A percentile compares a stretch with the other conserved stretches of the same genome.
Evolutionary conservation across 306 rosid genomes (phyloP).

Genomic region (Gastrolobium bilobum): DNA sequence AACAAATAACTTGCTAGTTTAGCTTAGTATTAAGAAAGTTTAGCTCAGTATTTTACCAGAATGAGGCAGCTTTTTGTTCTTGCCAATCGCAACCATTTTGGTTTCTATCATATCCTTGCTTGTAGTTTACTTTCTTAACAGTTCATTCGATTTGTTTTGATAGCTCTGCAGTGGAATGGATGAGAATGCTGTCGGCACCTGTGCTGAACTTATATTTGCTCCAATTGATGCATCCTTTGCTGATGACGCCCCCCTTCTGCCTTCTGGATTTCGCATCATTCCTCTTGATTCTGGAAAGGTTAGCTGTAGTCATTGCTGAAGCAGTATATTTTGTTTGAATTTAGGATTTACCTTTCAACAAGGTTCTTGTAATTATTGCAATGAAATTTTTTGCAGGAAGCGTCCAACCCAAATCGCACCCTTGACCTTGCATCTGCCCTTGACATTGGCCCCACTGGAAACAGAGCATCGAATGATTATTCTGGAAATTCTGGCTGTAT

Average conservation of each 20-base stretch:
- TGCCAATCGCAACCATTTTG: background rate
- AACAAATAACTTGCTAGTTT: background rate
- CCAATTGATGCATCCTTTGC: slow-evolving; percentile 99
- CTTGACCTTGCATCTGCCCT: slow-evolving; percentile 99
- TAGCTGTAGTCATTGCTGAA: slow-evolving; percentile 36
- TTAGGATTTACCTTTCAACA: background rate
- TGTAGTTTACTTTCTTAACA: background rate
- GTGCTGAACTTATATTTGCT: slow-evolving; percentile 98
- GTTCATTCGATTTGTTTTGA: slow-evolving; percentile 49
- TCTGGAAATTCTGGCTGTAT: slow-evolving; percentile 75
- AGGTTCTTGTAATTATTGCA: slow-evolving; percentile 3
- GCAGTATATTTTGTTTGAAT: slow-evolving; percentile 10
- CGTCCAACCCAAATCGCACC: slow-evolving; percentile 98
- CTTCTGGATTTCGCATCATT: slow-evolving; percentile 98
- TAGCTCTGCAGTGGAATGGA: slow-evolving; percentile 99
- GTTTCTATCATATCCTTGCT: slow-evolving; percentile 6
- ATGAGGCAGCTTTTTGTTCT: background rate
- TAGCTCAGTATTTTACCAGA: background rate
- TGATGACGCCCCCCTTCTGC: slow-evolving; percentile 98
- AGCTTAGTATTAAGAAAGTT: background rate
- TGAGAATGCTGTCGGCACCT: slow-evolving; percentile 94
- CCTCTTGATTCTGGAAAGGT: slow-evolving; percentile 99
- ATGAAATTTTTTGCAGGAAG: slow-evolving; percentile 66
- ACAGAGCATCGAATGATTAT: slow-evolving; percentile 71
- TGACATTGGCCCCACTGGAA: slow-evolving; percentile 89